A percentile compares a stretch with the other conserved stretches of the same genome.
Evolutionary conservation across 2,329 filamentous ascomycete genomes (phyloP).

Genomic region (Diaporthe sp.): DNA sequence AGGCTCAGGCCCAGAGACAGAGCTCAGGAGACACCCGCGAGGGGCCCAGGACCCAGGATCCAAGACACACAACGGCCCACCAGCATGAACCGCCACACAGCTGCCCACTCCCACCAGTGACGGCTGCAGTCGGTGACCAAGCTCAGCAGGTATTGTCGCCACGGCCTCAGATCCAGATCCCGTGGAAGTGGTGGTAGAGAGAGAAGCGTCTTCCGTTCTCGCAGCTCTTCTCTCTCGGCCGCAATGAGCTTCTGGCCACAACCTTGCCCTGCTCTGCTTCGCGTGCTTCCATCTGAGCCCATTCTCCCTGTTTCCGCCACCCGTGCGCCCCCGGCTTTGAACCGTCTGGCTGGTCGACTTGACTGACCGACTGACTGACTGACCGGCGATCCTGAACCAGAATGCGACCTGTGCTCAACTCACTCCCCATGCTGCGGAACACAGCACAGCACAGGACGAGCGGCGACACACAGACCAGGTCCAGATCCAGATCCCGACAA

Average conservation of each 20-base stretch:
- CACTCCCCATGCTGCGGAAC: slow-evolving; percentile 18
- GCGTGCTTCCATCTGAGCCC: neutral
- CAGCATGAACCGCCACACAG: slow-evolving; percentile 22
- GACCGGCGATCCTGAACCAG: slow-evolving; percentile 16
- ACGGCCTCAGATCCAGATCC: slow-evolving; percentile 1
- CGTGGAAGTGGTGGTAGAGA: neutral
- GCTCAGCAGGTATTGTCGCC: neutral
- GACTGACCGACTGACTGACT: neutral
- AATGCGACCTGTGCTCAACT: slow-evolving; percentile 25
- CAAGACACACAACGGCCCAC: slow-evolving; percentile 6
- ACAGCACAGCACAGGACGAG: slow-evolving; percentile 8
- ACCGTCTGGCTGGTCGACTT: slow-evolving; percentile 7
- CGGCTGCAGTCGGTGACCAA: neutral
- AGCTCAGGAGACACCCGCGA: neutral
- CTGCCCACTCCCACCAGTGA: neutral
- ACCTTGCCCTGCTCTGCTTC: slow-evolving; percentile 19
- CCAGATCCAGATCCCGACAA: neutral
- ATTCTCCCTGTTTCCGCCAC: neutral
- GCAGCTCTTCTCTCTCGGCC: slow-evolving; percentile 14
- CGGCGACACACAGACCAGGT: slow-evolving; percentile 26
- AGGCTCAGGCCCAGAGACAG: slow-evolving; percentile 11
- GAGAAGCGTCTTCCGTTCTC: neutral
- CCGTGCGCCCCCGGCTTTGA: neutral
- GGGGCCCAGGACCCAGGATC: neutral
- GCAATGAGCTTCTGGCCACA: slow-evolving; percentile 13